Base-by-base conservation (phyloP, 1,284 basidiomycete genomes). In the Cryptococcus sp. region DNA sequence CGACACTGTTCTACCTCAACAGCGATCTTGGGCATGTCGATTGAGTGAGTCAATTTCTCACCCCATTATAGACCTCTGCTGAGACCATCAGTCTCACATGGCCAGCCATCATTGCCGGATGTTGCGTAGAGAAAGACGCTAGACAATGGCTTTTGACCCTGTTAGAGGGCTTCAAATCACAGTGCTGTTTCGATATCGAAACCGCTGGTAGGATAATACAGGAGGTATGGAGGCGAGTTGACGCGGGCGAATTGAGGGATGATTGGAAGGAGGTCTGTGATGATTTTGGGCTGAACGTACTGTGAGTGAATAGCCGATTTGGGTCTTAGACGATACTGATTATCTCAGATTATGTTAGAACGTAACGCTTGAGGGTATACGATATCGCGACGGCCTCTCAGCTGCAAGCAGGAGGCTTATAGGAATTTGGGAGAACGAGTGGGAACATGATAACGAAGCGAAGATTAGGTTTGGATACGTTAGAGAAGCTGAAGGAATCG, bases 181-280 rank as follows among this genome's bases (percentile, higher is more conserved):
- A 77, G 60, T 78, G 77, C 62, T 80, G 78, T 68, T 81, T 80
- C 68, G 81, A 83, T 63, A 79, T 82, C 57, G 79, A 81, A 59
- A 81, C 81, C n/a, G 76, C 79, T 38, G 74, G 77, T 46, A 63
- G 77, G 56, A 79, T 82, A 60, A 78, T 80, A 43, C 67, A 72
- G 35, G 77, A 81, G 70, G 77, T 79, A 49, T 74, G 79, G 73
- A 58, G 68, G 43, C 56, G 70, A 36, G 58, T 67, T 8, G 72
- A 76, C 48, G 55, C 58, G 6, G 60, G 63, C 33, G 61, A 68
- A 41, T 41, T 49, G 10, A 59, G 68, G 46, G 69, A 67, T 5
- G 66, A 71, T 58, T 76, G 73, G 74, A 73, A 70, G 58, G 58
- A 67, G n/a, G 71, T 73, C 2, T 76, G 74, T 44, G 68, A 70